Percentiles rank a stretch among this genome's conserved stretches.
Evolutionary conservation across 2,329 filamentous ascomycete genomes (phyloP).

Genomic region (Botrytis galanthina): DNA sequence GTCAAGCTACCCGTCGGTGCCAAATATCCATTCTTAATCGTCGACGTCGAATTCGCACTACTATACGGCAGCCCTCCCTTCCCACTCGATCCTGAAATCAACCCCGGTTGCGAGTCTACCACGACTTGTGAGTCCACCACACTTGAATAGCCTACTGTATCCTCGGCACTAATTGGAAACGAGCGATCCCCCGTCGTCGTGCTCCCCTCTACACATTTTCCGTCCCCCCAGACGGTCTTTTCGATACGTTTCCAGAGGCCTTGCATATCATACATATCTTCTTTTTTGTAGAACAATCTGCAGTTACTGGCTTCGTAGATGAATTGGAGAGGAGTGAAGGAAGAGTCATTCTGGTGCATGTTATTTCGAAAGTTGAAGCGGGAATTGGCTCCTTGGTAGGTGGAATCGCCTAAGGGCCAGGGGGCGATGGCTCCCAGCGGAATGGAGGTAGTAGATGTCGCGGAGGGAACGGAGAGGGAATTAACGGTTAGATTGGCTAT

Average conservation of each 20-base stretch:
- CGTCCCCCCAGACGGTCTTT: slow-evolving; percentile 42
- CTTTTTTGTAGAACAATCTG: slow-evolving; percentile 56
- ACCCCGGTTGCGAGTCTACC: background rate
- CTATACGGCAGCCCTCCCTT: background rate
- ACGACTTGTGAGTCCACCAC: background rate
- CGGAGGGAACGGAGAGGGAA: background rate
- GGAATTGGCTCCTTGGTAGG: too few relatives aligned
- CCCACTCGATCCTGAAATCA: background rate
- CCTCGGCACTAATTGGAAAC: background rate
- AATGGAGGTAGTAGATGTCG: background rate
- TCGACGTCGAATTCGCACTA: background rate
- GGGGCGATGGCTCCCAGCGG: background rate
- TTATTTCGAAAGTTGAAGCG: slow-evolving; percentile 30
- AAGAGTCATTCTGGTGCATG: slow-evolving; percentile 35
- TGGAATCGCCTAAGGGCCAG: too few relatives aligned
- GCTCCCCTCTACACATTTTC: slow-evolving; percentile 37
- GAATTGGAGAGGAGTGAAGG: slow-evolving; percentile 53
- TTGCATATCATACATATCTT: slow-evolving; percentile 49
- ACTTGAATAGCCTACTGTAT: background rate
- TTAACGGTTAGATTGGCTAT: background rate
- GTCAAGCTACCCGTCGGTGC: background rate
- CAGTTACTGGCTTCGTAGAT: slow-evolving; percentile 60
- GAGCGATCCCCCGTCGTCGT: slow-evolving; percentile 3
- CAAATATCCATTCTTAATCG: background rate
- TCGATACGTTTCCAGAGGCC: slow-evolving; percentile 50